Evolutionary conservation across 139 green algal genomes (phyloP), one percentile per base, ranked within the genome.

Genomic region (Desmodesmus armatus): DNA sequence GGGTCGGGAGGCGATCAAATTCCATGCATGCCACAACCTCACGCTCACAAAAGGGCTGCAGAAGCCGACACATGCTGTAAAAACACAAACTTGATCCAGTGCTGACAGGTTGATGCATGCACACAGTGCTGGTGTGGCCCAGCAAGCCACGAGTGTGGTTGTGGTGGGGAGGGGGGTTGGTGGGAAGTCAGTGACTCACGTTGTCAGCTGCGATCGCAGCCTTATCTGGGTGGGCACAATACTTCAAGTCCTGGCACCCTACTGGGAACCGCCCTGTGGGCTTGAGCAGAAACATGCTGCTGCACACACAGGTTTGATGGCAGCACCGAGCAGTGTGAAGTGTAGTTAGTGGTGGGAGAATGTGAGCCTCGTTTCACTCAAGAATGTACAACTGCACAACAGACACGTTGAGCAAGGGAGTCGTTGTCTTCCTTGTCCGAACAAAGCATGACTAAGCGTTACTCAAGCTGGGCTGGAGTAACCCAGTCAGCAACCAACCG

Each of bases 191-290:
- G n/a, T n/a, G n/a, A n/a, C 74, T 67, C 35, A 82, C 74, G 40
- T 65, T 82, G 55, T 82, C 76, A 40, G 76, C 76, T 55, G 76
- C 39, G 7, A 82, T 82, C 37, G 35, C 33, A 55, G 37, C 55
- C 0, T 53, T 17, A 39, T 47, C 72, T 11, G 62, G 31, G 7
- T n/a, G 41, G n/a, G 55, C 72, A 29, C 51, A 72, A 17, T 82
- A 82, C 15, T 58, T 72, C 6, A 82, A 3, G 39, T 82, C 76
- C 23, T 82, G 76, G 19, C 71, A 35, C 11, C 76, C 76, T 37
- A 82, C 76, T 72, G 76, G 55, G 31, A 82, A 82, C 35, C 76
- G 55, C 9, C 76, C 76, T 71, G 76, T 72, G 9, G 76, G 76
- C 6, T 31, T 41, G 11, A 44, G 41, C 17, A 82, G 55, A 19